phyloP scores from a whole-genome alignment of 2,329 filamentous ascomycete genomes.

The Elsinoe australis region DNA sequence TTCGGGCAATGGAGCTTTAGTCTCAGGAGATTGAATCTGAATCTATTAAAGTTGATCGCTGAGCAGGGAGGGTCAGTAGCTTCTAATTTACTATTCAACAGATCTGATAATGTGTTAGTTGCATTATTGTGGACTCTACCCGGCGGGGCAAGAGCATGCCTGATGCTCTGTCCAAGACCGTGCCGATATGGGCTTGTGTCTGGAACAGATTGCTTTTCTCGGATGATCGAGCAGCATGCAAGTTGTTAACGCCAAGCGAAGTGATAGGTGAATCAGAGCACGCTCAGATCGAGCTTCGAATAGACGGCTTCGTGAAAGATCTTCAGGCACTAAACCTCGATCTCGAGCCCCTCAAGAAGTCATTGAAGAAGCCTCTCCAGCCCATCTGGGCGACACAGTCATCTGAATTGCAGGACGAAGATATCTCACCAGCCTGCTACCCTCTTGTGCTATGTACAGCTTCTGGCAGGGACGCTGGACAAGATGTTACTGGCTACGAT shows the following conservation, averaged over 20 bases:
- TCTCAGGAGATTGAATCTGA: slow-evolving; percentile 72
- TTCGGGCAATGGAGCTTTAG: slow-evolving; percentile 87
- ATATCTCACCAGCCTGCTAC: slow-evolving; percentile 44
- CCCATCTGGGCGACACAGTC: slow-evolving; percentile 74
- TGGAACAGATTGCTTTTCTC: slow-evolving; percentile 75
- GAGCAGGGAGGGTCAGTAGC: slow-evolving; percentile 55
- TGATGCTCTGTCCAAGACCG: slow-evolving; percentile 85
- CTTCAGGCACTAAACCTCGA: slow-evolving; percentile 55
- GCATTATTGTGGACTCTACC: slow-evolving; percentile 88
- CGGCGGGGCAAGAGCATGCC: slow-evolving; percentile 91
- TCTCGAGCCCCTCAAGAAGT: slow-evolving; percentile 45
- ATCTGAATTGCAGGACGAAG: slow-evolving; percentile 32
- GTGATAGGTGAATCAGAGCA: slow-evolving; percentile 69
- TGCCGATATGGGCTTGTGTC: slow-evolving; percentile 89
- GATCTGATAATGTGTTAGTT: slow-evolving; percentile 37
- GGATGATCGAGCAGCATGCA: slow-evolving; percentile 38
- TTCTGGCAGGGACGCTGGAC: slow-evolving; percentile 59
- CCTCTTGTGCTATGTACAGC: slow-evolving; percentile 80
- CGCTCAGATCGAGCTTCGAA: slow-evolving; percentile 61
- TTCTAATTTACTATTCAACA: background rate
- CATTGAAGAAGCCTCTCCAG: slow-evolving; percentile 63
- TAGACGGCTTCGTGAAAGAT: slow-evolving; percentile 50
- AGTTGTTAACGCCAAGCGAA: slow-evolving; percentile 62
- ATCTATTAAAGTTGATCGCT: slow-evolving; percentile 63
- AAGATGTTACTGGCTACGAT: slow-evolving; percentile 59